Conservation (phyloP, 306 rosid species). For the Spatholobus suberectus region DNA sequence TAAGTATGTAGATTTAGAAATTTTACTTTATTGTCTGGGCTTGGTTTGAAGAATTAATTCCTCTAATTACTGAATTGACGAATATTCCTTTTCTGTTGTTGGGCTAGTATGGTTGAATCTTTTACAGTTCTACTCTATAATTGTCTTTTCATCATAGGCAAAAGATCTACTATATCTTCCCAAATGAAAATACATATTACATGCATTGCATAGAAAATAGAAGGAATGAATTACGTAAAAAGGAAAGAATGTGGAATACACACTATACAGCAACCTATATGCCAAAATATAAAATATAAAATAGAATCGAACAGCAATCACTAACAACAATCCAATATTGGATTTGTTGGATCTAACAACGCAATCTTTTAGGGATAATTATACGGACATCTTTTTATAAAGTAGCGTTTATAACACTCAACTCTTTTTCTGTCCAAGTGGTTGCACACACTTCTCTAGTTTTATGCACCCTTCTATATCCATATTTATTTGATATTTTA, state of each 20-base stretch:
- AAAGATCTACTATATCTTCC: not conserved
- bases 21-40: not conserved
- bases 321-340: not conserved
- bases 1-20: not conserved
- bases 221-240: not conserved
- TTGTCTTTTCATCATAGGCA: not conserved
- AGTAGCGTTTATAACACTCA: not conserved
- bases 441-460: not conserved
- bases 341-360: not conserved
- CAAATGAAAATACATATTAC: not conserved
- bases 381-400: not conserved
- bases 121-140: not conserved
- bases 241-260: not conserved
- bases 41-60: not conserved
- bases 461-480: not conserved
- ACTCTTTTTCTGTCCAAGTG: not conserved
- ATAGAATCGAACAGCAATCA: not conserved
- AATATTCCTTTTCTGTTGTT: not conserved
- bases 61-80: not conserved
- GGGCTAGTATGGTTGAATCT: not conserved
- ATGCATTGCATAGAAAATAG: not conserved
- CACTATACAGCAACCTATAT: not conserved
- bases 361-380: not conserved
- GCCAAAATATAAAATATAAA: not conserved
- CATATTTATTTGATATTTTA: not conserved